These are phyloP conservation scores for Cryptococcus sp. DNA, from an alignment of 1,284 basidiomycete genomes.

Conservation along the genomic window DNA sequence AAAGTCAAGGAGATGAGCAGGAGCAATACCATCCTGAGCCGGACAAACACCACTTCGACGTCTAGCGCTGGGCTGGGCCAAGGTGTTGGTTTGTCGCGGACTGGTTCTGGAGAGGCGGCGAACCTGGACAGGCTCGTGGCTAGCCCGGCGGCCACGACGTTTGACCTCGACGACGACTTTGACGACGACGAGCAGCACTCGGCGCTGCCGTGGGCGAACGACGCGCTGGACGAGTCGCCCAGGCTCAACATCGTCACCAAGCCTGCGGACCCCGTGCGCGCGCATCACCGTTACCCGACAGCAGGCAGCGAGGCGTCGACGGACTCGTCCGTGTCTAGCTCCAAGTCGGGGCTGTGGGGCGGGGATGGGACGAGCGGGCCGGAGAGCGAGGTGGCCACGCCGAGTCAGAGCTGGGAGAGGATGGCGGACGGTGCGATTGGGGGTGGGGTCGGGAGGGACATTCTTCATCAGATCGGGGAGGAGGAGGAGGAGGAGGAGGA, in stretches of 20 bases:
- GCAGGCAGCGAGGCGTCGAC: conserved; percentile 38
- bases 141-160: conserved; percentile 23
- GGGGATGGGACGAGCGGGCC: conserved; percentile 19
- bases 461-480: conserved; percentile 40
- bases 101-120: conserved; percentile 4
- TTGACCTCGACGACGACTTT: conserved; percentile 21
- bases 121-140: conserved; percentile 2
- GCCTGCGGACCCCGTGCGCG: not conserved
- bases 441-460: conserved; percentile 11
- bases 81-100: conserved; percentile 10
- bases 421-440: conserved; percentile 25
- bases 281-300: conserved; percentile 30
- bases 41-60: conserved; percentile 21
- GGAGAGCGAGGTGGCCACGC: conserved; percentile 46
- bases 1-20: conserved; percentile 51
- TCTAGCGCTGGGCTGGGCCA: not conserved
- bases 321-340: conserved; percentile 25
- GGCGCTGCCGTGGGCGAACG: conserved; percentile 42
- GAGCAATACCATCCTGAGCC: not conserved
- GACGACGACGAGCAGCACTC: conserved; percentile 31
- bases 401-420: conserved; percentile 45
- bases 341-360: conserved; percentile 19
- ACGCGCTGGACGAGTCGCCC: conserved; percentile 18
- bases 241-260: conserved; percentile 9
- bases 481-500: conserved; percentile 40